A percentile compares a stretch with the other conserved stretches of the same genome.
Evolutionary conservation across 2,329 filamentous ascomycete species (phyloP).

Genomic region (Thyridium curvatum): DNA sequence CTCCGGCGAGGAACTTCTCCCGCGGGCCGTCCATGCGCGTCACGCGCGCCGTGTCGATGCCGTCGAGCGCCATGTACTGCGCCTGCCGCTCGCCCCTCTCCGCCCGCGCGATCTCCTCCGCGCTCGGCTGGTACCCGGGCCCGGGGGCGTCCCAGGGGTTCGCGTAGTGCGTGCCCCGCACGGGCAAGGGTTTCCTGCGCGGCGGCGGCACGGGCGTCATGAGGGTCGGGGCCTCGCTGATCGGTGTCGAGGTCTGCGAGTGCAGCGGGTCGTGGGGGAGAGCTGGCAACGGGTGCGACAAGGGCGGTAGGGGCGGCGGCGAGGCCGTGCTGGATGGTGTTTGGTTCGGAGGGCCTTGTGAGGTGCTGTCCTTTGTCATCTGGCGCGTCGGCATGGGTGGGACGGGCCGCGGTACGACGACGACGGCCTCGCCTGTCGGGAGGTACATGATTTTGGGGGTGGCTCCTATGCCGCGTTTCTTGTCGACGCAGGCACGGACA

Average conservation of each 20-base stretch:
- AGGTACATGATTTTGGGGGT: slow-evolving; percentile 15
- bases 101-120: slow-evolving; percentile 12
- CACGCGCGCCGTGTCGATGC: background rate
- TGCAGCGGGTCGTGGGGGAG: no score
- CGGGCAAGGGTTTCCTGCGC: slow-evolving; percentile 4
- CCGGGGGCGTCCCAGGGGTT: slow-evolving; percentile 8
- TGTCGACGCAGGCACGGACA: slow-evolving; percentile 18
- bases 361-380: background rate
- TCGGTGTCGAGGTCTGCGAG: no score
- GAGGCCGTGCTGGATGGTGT: background rate
- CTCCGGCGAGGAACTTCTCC: no score
- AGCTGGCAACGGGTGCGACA: background rate
- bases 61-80: slow-evolving; percentile 8
- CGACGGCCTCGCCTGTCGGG: slow-evolving; percentile 12
- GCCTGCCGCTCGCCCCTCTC: slow-evolving; percentile 15
- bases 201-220: slow-evolving; percentile 1
- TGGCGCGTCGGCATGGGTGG: slow-evolving; percentile 9
- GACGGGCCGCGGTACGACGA: slow-evolving; percentile 8
- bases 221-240: background rate
- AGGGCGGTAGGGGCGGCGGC: background rate
- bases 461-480: slow-evolving; percentile 6
- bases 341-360: background rate
- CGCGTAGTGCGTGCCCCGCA: slow-evolving; percentile 1
- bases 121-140: slow-evolving; percentile 12
- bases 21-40: no score